A percentile compares a stretch with the other conserved stretches of the same genome.
phyloP scores from a whole-genome alignment of 441 rosid genomes.

The Populus hybrid region DNA sequence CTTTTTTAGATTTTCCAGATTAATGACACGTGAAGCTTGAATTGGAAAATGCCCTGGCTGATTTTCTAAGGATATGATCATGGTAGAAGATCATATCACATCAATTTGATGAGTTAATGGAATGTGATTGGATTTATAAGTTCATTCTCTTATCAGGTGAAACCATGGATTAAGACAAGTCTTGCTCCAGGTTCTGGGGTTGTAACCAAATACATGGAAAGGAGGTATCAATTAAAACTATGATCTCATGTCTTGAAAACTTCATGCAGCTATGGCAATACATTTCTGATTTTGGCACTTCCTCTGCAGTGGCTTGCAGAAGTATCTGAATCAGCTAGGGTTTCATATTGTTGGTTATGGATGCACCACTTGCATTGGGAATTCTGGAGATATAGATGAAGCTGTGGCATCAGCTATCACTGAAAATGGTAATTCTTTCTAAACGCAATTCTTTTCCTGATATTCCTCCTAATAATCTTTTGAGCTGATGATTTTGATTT shows the following conservation, averaged over 20 bases:
- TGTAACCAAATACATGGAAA: conserved; percentile 73
- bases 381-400: conserved; percentile 90
- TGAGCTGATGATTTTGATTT: too few species aligned
- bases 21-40: not conserved
- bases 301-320: conserved; percentile 66
- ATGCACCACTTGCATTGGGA: conserved; percentile 95
- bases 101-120: not conserved
- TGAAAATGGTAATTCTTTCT: conserved; percentile 38
- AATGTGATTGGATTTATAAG: not conserved
- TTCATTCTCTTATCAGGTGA: conserved; percentile 32
- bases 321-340: conserved; percentile 80
- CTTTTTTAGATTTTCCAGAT: not conserved
- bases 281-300: too few species aligned
- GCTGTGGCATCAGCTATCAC: conserved; percentile 80
- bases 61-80: not conserved
- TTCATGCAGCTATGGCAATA: too few species aligned
- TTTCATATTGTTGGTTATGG: conserved; percentile 91
- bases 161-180: conserved; percentile 93
- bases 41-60: not conserved
- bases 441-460: too few species aligned
- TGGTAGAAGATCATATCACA: not conserved
- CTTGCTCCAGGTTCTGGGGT: conserved; percentile 99
- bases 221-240: conserved; percentile 22
- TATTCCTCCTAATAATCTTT: too few species aligned
- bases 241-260: too few species aligned